Base-by-base conservation (phyloP, 2,329 filamentous ascomycete species). In the Fusarium sp. region DNA sequence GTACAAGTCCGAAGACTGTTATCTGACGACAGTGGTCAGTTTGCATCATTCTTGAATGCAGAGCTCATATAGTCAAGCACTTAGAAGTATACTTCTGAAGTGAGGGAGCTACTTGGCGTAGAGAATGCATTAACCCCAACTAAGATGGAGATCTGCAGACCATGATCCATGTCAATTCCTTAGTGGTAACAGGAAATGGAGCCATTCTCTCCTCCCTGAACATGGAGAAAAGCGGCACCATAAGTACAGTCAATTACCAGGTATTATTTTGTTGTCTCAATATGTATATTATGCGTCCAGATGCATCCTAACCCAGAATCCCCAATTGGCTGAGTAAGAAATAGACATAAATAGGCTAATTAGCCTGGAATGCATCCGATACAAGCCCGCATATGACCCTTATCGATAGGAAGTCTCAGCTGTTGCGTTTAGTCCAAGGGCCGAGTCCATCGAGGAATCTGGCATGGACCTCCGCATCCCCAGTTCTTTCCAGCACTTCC, bases 371-470 rank as follows among this genome's bases (percentile, higher is more conserved):
- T 31, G n/a, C 20, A 52, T 1, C 12, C 5, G 21, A 11, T 15
- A 15, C 8, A 3, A 21, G n/a, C 10, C 28, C 13, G 16, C 8
- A 0, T 8, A 1, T 26, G 21, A 28, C 6, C 12, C 18, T 26
- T 13, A 52, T 15, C 20, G 11, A 18, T 23, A 50, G n/a, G n/a
- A n/a, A n/a, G 39, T 23, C 21, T 56, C 20, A 63, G n/a, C 28
- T 37, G 43, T 70, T 55, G 4, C 59, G 55, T 37, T 65, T 31
- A 18, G 68, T 68, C 67, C 68, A 70, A 10, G 33, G 28, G 6
- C 48, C 20, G 9, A 70, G n/a, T 6, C 58, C 63, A 18, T 62
- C 41, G 2, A 70, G 33, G 6, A 70, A 65, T 3, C 26, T 61
- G 1, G 0, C 46, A 10, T 70, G 68, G 5, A 38, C 28, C 3